Evolutionary conservation across 2,329 filamentous ascomycete genomes (phyloP), one percentile per base, ranked within the genome.

Genomic region (Colletotrichum godetiae): DNA sequence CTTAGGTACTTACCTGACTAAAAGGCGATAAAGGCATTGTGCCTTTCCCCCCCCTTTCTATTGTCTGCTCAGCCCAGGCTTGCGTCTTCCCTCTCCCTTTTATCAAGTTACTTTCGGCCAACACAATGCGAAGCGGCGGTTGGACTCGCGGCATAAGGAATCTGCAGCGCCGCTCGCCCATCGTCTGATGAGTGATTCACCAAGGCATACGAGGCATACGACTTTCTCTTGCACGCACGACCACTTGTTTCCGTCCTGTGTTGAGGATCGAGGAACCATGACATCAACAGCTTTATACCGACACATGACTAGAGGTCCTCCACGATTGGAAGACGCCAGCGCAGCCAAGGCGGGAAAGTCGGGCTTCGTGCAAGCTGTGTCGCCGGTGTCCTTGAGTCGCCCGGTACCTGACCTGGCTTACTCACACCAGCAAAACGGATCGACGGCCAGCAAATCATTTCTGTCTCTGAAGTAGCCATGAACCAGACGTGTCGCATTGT

Each of bases 341-440:
- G 35, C 33, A 56, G 24, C 10, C 52, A 27, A 24, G 33, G 24
- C 52, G 22, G 59, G 37, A 61, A n/a, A 24, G 37, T 19, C 59
- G 37, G 24, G 37, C 37, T 31, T 58, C 55, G 55, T 29, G 15
- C 55, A 19, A 19, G 6, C 7, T n/a, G 13, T 29, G 5, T 13
- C 19, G 57, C 46, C 46, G 24, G 46, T 29, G 42, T 19, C n/a
- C 29, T 8, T 33, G 4, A 10, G 27, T 12, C 57, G 33, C 29
- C 46, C 49, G 66, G 68, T 70, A 29, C 55, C 42, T 70, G 49
- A 15, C 55, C 15, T 31, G 55, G 42, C 68, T 70, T 60, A 58
- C 37, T 68, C 69, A 68, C 68, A 69, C 37, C 52, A 63, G 24
- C 65, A 22, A 13, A 27, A 8, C 19, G 19, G 3, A 12, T 64